Percentiles rank a stretch among this genome's conserved stretches.
Conservation (phyloP, 768 basidiomycete genomes). For the Rhizopogon roseolus region DNA sequence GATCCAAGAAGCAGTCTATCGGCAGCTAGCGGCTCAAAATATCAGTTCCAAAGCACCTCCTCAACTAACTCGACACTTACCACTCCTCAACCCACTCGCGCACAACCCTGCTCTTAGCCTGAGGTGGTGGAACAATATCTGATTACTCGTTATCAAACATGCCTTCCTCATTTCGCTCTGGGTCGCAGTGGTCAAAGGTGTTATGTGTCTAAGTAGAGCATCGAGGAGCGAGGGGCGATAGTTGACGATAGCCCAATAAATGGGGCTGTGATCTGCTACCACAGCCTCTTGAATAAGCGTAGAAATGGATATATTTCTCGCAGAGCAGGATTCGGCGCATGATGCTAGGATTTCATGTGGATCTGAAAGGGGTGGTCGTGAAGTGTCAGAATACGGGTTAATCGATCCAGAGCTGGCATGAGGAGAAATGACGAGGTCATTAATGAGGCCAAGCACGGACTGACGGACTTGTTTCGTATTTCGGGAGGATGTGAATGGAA, state of each 20-base stretch:
- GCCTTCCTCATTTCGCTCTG: conserved; percentile 62
- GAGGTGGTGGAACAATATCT: conserved; percentile 22
- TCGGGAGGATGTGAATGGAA: conserved; percentile 20
- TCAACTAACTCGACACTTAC: background rate
- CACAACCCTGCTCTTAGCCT: conserved; percentile 12
- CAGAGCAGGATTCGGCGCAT: conserved; percentile 54
- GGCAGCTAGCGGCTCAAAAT: conserved; percentile 15
- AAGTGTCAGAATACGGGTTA: background rate
- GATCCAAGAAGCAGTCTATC: conserved; percentile 39
- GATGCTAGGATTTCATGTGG: conserved; percentile 44
- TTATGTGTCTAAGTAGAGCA: conserved; percentile 47
- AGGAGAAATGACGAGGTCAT: conserved; percentile 39
- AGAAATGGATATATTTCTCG: conserved; percentile 40
- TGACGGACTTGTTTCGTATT: conserved; percentile 41
- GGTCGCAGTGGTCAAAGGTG: conserved; percentile 35
- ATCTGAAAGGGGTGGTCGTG: background rate
- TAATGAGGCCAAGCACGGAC: conserved; percentile 47
- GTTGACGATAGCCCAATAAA: conserved; percentile 27
- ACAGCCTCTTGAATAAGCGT: conserved; percentile 20
- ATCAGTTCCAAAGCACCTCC: background rate
- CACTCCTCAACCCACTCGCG: conserved; percentile 20
- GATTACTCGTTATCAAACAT: conserved; percentile 40
- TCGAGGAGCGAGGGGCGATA: conserved; percentile 39
- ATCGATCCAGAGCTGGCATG: conserved; percentile 14
- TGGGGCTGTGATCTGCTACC: conserved; percentile 21